phyloP scores from a whole-genome alignment of 495 filamentous ascomycete genomes.

The Trypethelium eluteriae region DNA sequence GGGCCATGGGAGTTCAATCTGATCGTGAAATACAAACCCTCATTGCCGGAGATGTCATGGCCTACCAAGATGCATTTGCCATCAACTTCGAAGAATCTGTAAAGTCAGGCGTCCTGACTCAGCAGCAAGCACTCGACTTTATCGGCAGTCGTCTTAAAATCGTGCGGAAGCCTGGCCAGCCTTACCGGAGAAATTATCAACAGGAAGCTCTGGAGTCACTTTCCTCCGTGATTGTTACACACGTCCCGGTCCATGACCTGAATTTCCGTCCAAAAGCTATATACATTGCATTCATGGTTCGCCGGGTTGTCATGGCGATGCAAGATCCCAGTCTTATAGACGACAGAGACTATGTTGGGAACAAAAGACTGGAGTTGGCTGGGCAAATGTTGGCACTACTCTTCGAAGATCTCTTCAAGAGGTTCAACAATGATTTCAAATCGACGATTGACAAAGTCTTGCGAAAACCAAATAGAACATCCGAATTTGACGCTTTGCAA shows the following conservation, averaged over 20 bases:
- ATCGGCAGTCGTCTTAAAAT: conserved; percentile 79
- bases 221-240: conserved; percentile 81
- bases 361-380: conserved; percentile 89
- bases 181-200: conserved; percentile 57
- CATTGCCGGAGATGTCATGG: conserved; percentile 71
- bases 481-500: conserved; percentile 74
- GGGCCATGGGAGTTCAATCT: conserved; percentile 86
- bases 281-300: conserved; percentile 93
- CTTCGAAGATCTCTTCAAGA: conserved; percentile 96
- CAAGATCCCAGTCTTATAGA: conserved; percentile 83
- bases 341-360: conserved; percentile 95
- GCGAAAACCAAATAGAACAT: conserved; percentile 77
- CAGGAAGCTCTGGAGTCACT: conserved; percentile 89
- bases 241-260: conserved; percentile 79
- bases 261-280: conserved; percentile 93
- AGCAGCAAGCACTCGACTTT: conserved; percentile 90
- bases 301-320: conserved; percentile 85
- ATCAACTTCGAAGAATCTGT: conserved; percentile 90
- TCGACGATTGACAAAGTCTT: conserved; percentile 86
- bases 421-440: conserved; percentile 79
- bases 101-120: conserved; percentile 73
- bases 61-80: conserved; percentile 86
- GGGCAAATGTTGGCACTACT: conserved; percentile 91
- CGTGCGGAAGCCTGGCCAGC: conserved; percentile 53
- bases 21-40: conserved; percentile 90